These are phyloP conservation scores for Lipomyces yarrowii DNA, from an alignment of 1,139 yeast genomes.

Conservation along the genomic window DNA sequence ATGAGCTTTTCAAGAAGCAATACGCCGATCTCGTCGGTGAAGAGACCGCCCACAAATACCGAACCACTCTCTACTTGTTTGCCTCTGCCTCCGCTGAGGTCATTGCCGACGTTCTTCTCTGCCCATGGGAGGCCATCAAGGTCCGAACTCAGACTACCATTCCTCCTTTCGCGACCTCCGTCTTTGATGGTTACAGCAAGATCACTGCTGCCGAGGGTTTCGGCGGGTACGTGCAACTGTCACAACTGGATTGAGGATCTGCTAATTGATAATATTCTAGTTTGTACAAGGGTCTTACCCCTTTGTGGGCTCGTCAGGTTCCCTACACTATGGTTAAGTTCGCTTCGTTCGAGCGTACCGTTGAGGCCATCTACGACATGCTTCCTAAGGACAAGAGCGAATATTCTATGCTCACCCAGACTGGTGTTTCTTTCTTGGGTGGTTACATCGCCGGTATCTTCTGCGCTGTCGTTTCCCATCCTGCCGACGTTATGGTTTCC, in stretches of 20 bases:
- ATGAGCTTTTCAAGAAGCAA: conserved; percentile 81
- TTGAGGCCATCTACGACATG: conserved; percentile 65
- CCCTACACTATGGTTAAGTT: conserved; percentile 97
- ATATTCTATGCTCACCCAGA: conserved; percentile 66
- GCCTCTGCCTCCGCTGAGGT: conserved; percentile 94
- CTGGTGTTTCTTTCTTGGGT: conserved; percentile 90
- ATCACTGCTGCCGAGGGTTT: conserved; percentile 67
- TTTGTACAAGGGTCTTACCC: conserved; percentile 85
- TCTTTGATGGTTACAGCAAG: conserved; percentile 67
- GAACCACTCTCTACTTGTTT: conserved; percentile 72
- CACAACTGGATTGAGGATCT: background rate
- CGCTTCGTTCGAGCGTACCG: conserved; percentile 88
- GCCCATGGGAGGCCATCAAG: conserved; percentile 93
- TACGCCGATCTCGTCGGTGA: conserved; percentile 72
- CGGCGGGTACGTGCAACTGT: conserved; percentile 46
- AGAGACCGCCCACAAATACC: conserved; percentile 61
- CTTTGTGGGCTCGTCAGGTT: conserved; percentile 92
- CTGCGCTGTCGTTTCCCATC: conserved; percentile 95
- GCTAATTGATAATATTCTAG: conserved; percentile 36
- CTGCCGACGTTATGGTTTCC: conserved; percentile 96
- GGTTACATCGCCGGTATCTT: conserved; percentile 96
- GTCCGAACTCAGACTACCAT: conserved; percentile 90
- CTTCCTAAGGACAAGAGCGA: conserved; percentile 57
- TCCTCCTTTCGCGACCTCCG: conserved; percentile 73
- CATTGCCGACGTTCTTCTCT: conserved; percentile 81